These are phyloP conservation scores for Globisporangium echinulatum DNA, from an alignment of 352 stramenopile genomes.

Conservation along the genomic window DNA sequence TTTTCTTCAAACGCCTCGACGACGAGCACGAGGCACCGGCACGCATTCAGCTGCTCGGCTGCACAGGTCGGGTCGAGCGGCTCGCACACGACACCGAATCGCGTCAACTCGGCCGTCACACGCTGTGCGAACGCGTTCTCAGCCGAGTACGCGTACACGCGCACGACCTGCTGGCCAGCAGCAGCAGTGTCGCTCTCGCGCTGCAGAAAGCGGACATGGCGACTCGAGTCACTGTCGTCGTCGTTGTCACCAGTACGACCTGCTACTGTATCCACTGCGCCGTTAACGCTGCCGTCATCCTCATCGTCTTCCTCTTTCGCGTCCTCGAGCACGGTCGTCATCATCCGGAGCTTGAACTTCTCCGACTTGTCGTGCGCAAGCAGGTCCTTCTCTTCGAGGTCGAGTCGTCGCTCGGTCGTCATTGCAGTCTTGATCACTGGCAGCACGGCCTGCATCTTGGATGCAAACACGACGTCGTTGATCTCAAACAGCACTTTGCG, in stretches of 20 bases:
- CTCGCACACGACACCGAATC: constrained; percentile 10
- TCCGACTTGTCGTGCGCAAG: constrained; percentile 14
- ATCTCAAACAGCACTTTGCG: constrained; percentile 48
- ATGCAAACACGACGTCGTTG: constrained; percentile 33
- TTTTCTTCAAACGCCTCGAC: constrained; percentile 27
- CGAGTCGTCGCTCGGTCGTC: constrained; percentile 29
- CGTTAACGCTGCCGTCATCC: background rate
- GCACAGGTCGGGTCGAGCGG: constrained; percentile 10
- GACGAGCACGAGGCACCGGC: constrained; percentile 28
- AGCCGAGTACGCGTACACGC: constrained; percentile 9
- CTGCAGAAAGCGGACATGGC: background rate
- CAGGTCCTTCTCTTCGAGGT: constrained; percentile 34
- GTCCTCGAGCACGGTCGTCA: constrained; percentile 18
- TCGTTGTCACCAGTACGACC: background rate
- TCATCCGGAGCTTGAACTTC: constrained; percentile 15
- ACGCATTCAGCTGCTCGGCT: constrained; percentile 7
- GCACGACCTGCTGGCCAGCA: constrained; percentile 1
- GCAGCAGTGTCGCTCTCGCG: background rate
- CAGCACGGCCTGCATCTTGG: constrained; percentile 36
- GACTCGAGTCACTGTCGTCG: background rate
- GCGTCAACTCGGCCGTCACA: constrained; percentile 10
- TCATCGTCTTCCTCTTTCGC: constrained; percentile 10
- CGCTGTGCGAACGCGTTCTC: constrained; percentile 10
- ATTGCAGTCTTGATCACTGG: constrained; percentile 44
- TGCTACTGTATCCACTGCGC: background rate